Percentiles rank a stretch among this genome's conserved stretches.
Evolutionary conservation across 345 rosid species (phyloP).

Genomic region (Microthlaspi erraticum): DNA sequence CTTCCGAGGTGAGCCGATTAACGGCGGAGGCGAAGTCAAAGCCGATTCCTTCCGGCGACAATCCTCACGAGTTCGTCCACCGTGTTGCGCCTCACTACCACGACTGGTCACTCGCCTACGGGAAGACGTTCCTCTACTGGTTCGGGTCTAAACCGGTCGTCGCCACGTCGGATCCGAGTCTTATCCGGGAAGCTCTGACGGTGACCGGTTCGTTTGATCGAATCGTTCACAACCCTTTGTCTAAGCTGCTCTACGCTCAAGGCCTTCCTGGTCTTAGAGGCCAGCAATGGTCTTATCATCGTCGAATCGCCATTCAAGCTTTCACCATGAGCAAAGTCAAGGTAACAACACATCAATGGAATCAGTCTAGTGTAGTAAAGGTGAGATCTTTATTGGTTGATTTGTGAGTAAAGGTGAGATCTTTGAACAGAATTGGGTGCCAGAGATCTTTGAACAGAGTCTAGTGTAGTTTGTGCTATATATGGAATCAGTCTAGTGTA

Average conservation of each 20-base stretch:
- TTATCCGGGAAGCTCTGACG: slow-evolving; percentile 63
- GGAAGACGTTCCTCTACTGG: slow-evolving; percentile 76
- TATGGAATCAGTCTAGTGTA: not conserved
- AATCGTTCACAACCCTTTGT: slow-evolving; percentile 55
- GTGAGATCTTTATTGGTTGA: too few species aligned
- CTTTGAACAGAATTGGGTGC: too few species aligned
- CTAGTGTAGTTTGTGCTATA: too few species aligned
- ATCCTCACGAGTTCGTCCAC: slow-evolving; percentile 53
- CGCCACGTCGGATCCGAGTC: slow-evolving; percentile 61
- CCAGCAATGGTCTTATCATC: slow-evolving; percentile 65
- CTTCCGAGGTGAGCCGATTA: slow-evolving; percentile 53
- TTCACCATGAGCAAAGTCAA: slow-evolving; percentile 68
- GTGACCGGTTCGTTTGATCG: slow-evolving; percentile 52
- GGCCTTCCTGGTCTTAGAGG: slow-evolving; percentile 78
- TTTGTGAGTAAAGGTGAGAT: too few species aligned
- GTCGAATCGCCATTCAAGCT: slow-evolving; percentile 71
- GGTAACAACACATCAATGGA: slow-evolving; percentile 50
- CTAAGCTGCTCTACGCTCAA: slow-evolving; percentile 62
- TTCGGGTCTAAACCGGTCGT: slow-evolving; percentile 75
- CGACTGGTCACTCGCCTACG: slow-evolving; percentile 60
- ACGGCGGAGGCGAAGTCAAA: slow-evolving; percentile 51
- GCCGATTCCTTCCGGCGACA: slow-evolving; percentile 43
- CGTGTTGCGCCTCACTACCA: slow-evolving; percentile 63
- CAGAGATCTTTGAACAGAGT: too few species aligned
- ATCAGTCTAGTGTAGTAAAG: too few species aligned